phyloP scores from a whole-genome alignment of 805 yeast species.

The Ascoidea asiatica region DNA sequence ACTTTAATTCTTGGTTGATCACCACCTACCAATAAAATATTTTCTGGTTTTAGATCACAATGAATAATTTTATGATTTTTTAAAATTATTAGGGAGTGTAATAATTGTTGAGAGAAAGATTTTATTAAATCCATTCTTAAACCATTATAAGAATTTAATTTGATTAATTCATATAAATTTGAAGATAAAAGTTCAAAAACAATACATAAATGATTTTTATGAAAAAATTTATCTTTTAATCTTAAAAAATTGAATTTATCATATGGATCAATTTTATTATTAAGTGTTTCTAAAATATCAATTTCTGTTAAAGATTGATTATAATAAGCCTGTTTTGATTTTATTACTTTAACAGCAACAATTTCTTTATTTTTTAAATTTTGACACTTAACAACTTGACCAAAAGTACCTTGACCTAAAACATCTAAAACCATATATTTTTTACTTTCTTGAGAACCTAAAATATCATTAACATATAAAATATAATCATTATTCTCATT shows the following conservation, averaged over 20 bases:
- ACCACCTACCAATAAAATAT: constrained; percentile 65
- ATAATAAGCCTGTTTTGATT: constrained; percentile 80
- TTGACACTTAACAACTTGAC: constrained; percentile 64
- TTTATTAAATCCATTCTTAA: constrained; percentile 67
- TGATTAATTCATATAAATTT: constrained; percentile 78
- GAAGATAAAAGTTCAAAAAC: constrained; percentile 85
- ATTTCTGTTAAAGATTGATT: constrained; percentile 91
- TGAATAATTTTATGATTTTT: constrained; percentile 81
- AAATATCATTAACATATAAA: constrained; percentile 82
- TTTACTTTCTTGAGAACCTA: constrained; percentile 76
- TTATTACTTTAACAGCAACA: constrained; percentile 89
- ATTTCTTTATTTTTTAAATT: constrained; percentile 66
- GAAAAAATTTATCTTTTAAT: constrained; percentile 79
- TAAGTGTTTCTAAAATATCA: constrained; percentile 68
- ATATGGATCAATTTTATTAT: constrained; percentile 51
- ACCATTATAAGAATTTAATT: constrained; percentile 91
- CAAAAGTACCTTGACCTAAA: constrained; percentile 94
- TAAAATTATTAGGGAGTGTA: constrained; percentile 68
- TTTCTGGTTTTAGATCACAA: constrained; percentile 96
- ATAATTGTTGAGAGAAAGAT: constrained; percentile 63
- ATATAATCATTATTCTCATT: constrained; percentile 86
- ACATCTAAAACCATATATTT: constrained; percentile 83
- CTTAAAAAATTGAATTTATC: constrained; percentile 67
- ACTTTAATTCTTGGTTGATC: constrained; percentile 82
- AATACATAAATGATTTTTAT: constrained; percentile 82